Base-by-base conservation (phyloP, 257 asterid genomes). In the Petrea volubilis region DNA sequence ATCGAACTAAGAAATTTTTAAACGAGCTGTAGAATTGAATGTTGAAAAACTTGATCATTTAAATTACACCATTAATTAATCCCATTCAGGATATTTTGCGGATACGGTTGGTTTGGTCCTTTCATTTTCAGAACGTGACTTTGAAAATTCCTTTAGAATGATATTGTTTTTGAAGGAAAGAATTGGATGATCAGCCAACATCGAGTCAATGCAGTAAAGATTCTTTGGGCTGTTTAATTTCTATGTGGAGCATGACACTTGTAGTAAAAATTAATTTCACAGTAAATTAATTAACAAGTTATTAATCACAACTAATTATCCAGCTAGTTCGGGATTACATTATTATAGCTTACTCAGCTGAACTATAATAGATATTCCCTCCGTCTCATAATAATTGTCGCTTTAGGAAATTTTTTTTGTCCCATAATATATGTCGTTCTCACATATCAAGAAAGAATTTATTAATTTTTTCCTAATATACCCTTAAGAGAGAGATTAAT, bases 171-270 rank as follows among this genome's bases (percentile, higher is more conserved):
- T 43, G 36, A 41, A 18, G 17, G 38, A 72, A 72, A 56, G 40
- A 63, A 63, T 63, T 64, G 51, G 34, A 46, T 64, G 56, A 72
- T 70, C 49, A 76, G 27, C 47, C 44, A 29, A 38, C 72, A 77
- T 77, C 78, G 81, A 77, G 78, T 77, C 81, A 77, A 72, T 77
- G 81, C 81, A 77, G 78, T 29, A 60, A 75, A 77, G 74, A 77
- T 72, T 77, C 81, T 77, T 72, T 58, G 33, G 58, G 67, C 68
- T 77, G 66, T 55, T 72, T 72, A 72, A 50, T 40, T 6, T 23
- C 13, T 70, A 41, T 51, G 9, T 58, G 9, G 57, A 56, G 27
- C 11, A 46, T 41, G 44, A 63, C n/a, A 7, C 38, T 0, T 10
- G 31, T 4, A 38, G 18, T 10, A 10, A 40, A 23, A 11, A n/a